These are phyloP conservation scores for Fusarium citri DNA, from an alignment of 2,329 filamentous ascomycete species.

Conservation along the genomic window DNA sequence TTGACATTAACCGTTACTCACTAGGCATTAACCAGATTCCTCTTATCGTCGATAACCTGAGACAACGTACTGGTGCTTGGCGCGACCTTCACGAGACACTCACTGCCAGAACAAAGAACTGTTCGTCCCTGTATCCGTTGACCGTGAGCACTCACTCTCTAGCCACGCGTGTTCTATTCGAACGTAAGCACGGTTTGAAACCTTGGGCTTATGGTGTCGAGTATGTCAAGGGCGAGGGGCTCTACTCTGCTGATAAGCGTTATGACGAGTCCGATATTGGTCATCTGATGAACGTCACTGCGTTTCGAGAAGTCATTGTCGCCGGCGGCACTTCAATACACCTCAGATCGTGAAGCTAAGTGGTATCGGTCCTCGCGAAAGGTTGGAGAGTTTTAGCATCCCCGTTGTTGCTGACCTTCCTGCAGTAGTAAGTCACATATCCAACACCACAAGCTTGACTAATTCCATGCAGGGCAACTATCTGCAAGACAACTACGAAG, in stretches of 20 bases:
- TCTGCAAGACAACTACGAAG: conserved; percentile 48
- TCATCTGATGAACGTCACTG: conserved; percentile 17
- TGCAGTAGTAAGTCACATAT: conserved; percentile 44
- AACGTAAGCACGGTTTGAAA: neutral
- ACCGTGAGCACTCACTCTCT: conserved; percentile 52
- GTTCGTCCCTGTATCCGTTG: conserved; percentile 54
- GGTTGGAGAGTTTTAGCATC: conserved; percentile 53
- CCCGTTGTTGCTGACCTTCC: conserved; percentile 63
- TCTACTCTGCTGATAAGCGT: conserved; percentile 56
- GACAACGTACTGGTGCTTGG: conserved; percentile 23
- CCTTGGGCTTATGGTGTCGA: conserved; percentile 45
- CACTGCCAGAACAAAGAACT: conserved; percentile 37
- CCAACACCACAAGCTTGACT: neutral
- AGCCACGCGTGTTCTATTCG: conserved; percentile 54
- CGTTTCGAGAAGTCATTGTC: conserved; percentile 40
- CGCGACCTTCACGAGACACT: conserved; percentile 41
- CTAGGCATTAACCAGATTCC: conserved; percentile 49
- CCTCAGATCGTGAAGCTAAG: conserved; percentile 63
- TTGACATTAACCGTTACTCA: conserved; percentile 43
- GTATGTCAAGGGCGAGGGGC: conserved; percentile 53
- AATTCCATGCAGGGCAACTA: conserved; percentile 20
- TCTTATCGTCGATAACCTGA: conserved; percentile 38
- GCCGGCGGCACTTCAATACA: conserved; percentile 40
- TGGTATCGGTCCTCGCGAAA: conserved; percentile 56
- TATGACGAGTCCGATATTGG: conserved; percentile 24